These are phyloP conservation scores for Rhodamnia rubescens DNA, from an alignment of 345 rosid species.

Conservation along the genomic window DNA sequence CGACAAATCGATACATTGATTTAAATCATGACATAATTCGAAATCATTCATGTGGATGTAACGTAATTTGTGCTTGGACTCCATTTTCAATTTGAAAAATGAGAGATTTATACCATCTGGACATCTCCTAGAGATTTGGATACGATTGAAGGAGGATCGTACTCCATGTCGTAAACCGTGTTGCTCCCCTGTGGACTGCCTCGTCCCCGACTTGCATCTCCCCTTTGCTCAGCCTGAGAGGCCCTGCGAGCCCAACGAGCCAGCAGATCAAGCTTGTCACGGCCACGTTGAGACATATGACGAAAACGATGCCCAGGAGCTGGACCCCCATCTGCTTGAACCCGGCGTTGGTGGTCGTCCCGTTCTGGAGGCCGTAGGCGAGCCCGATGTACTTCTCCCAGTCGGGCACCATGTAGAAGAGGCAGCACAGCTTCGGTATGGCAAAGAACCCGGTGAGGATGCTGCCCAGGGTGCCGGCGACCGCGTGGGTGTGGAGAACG, in stretches of 20 bases:
- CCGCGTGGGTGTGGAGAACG: slow-evolving; percentile 43
- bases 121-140: neutral
- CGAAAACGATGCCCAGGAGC: slow-evolving; percentile 16
- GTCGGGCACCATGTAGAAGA: slow-evolving; percentile 27
- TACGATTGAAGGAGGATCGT: neutral
- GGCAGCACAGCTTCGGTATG: slow-evolving; percentile 28
- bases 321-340: slow-evolving; percentile 34
- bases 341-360: slow-evolving; percentile 7
- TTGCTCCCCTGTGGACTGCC: slow-evolving; percentile 29
- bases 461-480: slow-evolving; percentile 35
- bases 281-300: slow-evolving; percentile 19
- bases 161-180: slow-evolving; percentile 6
- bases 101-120: neutral
- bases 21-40: too few species aligned
- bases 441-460: slow-evolving; percentile 37
- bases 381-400: slow-evolving; percentile 34
- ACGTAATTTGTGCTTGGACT: neutral
- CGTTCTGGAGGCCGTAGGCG: slow-evolving; percentile 20
- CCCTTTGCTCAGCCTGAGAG: slow-evolving; percentile 23
- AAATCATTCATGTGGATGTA: too few species aligned
- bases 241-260: slow-evolving; percentile 16
- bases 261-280: slow-evolving; percentile 26
- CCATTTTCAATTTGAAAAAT: neutral
- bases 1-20: too few species aligned
- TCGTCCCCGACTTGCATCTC: slow-evolving; percentile 16